These are phyloP conservation scores for Cubamyces sp. DNA, from an alignment of 768 basidiomycete genomes.

Conservation along the genomic window DNA sequence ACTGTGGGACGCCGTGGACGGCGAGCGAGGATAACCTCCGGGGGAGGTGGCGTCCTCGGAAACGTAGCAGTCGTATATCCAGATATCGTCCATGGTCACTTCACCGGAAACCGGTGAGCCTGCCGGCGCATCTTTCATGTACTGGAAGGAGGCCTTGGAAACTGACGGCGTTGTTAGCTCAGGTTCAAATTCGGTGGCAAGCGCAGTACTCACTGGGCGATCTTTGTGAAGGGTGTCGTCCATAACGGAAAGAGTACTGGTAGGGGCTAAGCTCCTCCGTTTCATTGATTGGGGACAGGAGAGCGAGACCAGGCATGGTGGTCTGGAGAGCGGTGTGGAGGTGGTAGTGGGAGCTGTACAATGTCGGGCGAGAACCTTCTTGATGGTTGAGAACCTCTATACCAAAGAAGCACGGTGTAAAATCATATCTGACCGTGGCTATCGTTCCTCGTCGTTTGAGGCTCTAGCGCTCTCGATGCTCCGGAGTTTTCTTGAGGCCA, in stretches of 20 bases:
- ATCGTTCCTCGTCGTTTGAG: background rate
- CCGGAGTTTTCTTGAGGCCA: background rate
- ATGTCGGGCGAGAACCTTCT: constrained; percentile 14
- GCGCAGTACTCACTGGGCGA: constrained; percentile 17
- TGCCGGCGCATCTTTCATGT: constrained; percentile 12
- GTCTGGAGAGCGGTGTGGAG: background rate
- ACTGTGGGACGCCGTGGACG: constrained; percentile 17
- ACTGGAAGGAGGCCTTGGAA: background rate
- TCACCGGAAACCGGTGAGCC: constrained; percentile 8
- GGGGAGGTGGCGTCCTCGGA: constrained; percentile 22
- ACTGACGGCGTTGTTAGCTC: background rate
- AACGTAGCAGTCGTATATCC: constrained; percentile 27
- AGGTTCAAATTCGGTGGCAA: background rate
- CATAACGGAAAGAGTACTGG: constrained; percentile 11
- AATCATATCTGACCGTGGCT: constrained; percentile 18
- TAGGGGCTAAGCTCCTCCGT: constrained; percentile 19
- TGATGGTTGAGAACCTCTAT: constrained; percentile 7
- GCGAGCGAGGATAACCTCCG: constrained; percentile 16
- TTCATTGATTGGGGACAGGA: constrained; percentile 23
- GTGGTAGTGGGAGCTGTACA: background rate
- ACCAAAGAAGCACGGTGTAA: background rate
- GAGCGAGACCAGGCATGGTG: constrained; percentile 21
- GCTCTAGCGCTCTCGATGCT: background rate
- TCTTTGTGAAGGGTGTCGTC: constrained; percentile 5
- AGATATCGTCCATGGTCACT: constrained; percentile 20